Base-by-base conservation (phyloP, 2,329 filamentous ascomycete genomes). In the Pestalotiopsis sp. region DNA sequence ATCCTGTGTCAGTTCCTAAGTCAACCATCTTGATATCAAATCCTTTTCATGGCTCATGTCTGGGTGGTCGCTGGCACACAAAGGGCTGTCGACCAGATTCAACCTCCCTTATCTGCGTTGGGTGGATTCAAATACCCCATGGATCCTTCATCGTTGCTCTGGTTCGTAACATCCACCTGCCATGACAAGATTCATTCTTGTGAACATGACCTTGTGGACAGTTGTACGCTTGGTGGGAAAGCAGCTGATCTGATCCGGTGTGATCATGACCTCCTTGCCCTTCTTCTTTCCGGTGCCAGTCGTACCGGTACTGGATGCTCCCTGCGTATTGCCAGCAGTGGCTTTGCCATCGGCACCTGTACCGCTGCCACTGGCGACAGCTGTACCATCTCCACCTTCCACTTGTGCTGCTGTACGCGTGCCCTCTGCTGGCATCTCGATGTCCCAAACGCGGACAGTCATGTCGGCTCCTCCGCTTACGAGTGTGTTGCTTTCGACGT, bases 221-320 rank as follows among this genome's bases (percentile, higher is more conserved):
- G 95, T 95, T 17, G 92, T 95, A 83, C 97, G 97, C 87, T 99
- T 99, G 4, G 96, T 98, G 0, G 94, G 91, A 78, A 98, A 98
- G 0, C 93, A 95, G 72, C 90, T 94, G 81, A 99, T 97, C 81
- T 98, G 96, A 77, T 99, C 96, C 0, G 94, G 91, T 0, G 92
- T 95, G 59, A 97, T 92, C 75, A 93, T 93, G 4, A 94, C 93
- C 75, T 98, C 95, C 80, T 98, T 98, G 68, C 89, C 89, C 80
- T 93, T 93, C 83, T 97, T 97, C 86, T 91, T 74, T 41, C 80
- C 78, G 2, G 75, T 76, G 17, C 81, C 75, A 14, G 71, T 69
- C 25, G 73, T 70, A 4, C 77, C 76, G 20, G 75, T 72, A 65
- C 75, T 80, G 71, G 77, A 75, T 25, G 75, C 68, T 40, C 66